A percentile compares a stretch with the other conserved stretches of the same genome.
Conservation (phyloP, 225 moss, liverwort and hornwort genomes). For the Pleurozium schreberi region DNA sequence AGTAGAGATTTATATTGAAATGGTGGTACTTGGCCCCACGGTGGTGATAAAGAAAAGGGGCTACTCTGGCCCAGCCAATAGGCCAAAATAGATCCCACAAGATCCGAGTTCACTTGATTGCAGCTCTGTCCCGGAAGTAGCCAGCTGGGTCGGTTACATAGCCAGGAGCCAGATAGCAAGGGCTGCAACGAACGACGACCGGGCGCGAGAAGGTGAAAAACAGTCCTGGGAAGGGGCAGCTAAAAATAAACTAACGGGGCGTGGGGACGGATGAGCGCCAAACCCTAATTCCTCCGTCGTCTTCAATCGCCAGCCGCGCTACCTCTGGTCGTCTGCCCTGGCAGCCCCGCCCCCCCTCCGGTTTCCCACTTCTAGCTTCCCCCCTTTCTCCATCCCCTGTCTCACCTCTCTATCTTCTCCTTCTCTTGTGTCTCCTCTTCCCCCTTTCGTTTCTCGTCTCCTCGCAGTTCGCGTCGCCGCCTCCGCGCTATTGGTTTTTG, state of each 20-base stretch:
- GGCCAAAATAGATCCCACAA: neutral
- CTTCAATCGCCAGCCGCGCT: constrained; percentile 22
- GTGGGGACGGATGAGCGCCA: constrained; percentile 36
- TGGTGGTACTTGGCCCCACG: neutral
- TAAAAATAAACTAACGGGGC: constrained; percentile 12
- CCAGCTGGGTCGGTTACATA: neutral
- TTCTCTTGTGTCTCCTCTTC: neutral
- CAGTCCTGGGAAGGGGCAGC: constrained; percentile 8
- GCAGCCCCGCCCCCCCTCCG: neutral
- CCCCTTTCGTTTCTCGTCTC: neutral
- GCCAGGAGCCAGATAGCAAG: constrained; percentile 10
- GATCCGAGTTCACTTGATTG: neutral
- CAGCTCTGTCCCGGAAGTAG: neutral
- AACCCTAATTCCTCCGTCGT: constrained; percentile 35
- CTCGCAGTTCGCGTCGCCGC: neutral
- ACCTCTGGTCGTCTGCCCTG: constrained; percentile 6
- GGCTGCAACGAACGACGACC: constrained; percentile 5
- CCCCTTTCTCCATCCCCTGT: neutral
- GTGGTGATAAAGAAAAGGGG: too few species aligned
- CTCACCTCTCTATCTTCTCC: neutral
- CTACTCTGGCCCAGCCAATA: neutral
- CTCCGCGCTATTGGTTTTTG: neutral
- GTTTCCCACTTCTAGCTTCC: neutral
- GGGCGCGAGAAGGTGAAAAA: neutral
- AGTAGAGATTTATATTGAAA: neutral